These are phyloP conservation scores for Aspergillus bombycis DNA, from an alignment of 2,329 filamentous ascomycete species.

Conservation along the genomic window DNA sequence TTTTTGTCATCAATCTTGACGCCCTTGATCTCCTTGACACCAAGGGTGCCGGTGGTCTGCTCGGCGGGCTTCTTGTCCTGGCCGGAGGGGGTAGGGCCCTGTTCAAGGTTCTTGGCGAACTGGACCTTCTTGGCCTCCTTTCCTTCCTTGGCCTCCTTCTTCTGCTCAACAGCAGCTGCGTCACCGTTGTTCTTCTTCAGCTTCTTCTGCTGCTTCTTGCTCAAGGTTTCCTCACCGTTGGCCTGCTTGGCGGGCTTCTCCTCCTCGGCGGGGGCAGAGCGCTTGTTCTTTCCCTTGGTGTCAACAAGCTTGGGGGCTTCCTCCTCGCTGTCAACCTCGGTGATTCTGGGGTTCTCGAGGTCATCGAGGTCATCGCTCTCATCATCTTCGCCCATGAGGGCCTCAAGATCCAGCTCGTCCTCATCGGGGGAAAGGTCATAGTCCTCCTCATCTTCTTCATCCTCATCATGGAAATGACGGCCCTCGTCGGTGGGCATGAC, in stretches of 20 bases:
- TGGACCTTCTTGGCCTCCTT: constrained; percentile 93
- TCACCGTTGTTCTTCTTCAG: constrained; percentile 98
- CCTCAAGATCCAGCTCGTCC: constrained; percentile 69
- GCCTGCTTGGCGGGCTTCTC: constrained; percentile 69
- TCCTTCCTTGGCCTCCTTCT: constrained; percentile 56
- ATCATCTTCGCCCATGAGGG: constrained; percentile 56
- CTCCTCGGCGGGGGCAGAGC: constrained; percentile 65
- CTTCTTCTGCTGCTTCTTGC: constrained; percentile 98
- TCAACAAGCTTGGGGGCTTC: constrained; percentile 57
- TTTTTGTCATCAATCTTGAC: constrained; percentile 97
- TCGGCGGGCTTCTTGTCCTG: constrained; percentile 49
- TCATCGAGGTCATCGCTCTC: constrained; percentile 78
- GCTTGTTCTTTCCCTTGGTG: constrained; percentile 83
- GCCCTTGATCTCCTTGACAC: constrained; percentile 80
- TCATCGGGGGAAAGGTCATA: constrained; percentile 82
- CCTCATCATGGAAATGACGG: constrained; percentile 46
- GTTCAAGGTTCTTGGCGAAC: constrained; percentile 98
- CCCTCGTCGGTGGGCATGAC: constrained; percentile 69
- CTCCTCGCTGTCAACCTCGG: constrained; percentile 80
- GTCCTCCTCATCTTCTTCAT: constrained; percentile 71
- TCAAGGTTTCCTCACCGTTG: constrained; percentile 70
- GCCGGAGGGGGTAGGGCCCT: constrained; percentile 81
- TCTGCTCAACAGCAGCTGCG: constrained; percentile 65
- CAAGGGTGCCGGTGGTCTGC: constrained; percentile 61
- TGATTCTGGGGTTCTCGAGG: constrained; percentile 77